Evolutionary conservation across 2,329 filamentous ascomycete genomes (phyloP).

Genomic region (Neobulgaria alba): DNA sequence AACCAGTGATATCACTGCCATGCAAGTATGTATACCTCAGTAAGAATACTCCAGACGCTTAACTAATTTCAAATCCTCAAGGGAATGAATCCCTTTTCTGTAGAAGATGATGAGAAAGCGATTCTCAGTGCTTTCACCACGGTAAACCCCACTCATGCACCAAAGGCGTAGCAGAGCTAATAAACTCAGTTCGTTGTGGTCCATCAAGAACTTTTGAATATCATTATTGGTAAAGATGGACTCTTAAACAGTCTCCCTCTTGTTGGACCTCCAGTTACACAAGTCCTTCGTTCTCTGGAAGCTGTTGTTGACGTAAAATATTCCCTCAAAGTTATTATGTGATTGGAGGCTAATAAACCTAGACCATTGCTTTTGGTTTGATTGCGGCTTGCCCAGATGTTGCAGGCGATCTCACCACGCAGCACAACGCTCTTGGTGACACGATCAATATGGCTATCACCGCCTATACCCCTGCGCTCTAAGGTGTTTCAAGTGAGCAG

Average conservation of each 20-base stretch:
- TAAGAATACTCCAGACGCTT: constrained; percentile 6
- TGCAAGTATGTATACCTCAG: constrained; percentile 3
- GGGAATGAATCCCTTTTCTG: constrained; percentile 9
- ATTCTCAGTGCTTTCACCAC: constrained; percentile 25
- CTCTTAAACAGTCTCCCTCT: not conserved
- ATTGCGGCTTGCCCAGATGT: not conserved
- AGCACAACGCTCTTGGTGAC: not conserved
- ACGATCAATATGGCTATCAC: not conserved
- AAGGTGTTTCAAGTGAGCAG: no score
- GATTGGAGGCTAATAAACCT: not conserved
- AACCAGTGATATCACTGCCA: constrained; percentile 6
- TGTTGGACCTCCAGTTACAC: not conserved
- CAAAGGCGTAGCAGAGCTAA: no score
- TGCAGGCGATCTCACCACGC: not conserved
- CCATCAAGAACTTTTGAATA: constrained; percentile 29
- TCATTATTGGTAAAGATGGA: constrained; percentile 30
- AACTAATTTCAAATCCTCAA: not conserved
- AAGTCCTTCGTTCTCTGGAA: not conserved
- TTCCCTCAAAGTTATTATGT: not conserved
- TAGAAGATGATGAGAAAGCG: constrained; percentile 8
- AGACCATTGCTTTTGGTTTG: not conserved
- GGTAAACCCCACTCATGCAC: constrained; percentile 8
- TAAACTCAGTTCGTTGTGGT: constrained; percentile 26
- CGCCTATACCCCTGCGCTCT: not conserved
- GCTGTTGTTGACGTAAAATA: not conserved